These are phyloP conservation scores for Scedosporium boydii DNA, from an alignment of 2,329 filamentous ascomycete species.

Conservation along the genomic window DNA sequence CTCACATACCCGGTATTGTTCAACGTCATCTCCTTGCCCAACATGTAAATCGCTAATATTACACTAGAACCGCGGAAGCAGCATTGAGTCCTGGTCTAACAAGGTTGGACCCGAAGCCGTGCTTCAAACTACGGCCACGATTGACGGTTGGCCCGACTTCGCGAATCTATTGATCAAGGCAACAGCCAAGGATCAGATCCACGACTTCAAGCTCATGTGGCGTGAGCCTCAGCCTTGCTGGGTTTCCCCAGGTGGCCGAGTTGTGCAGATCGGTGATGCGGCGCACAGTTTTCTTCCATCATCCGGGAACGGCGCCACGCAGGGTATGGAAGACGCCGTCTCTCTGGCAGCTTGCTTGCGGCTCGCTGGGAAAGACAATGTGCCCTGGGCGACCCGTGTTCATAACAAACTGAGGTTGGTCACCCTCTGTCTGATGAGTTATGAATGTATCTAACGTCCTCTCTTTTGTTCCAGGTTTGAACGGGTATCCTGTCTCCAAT, in stretches of 20 bases:
- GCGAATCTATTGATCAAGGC: slow-evolving; percentile 6
- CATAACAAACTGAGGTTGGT: slow-evolving; percentile 12
- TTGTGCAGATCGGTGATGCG: slow-evolving; percentile 28
- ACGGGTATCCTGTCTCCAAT: no score
- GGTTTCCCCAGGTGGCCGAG: slow-evolving; percentile 22
- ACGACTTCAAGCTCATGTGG: slow-evolving; percentile 31
- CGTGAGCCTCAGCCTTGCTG: slow-evolving; percentile 28
- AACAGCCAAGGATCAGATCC: slow-evolving; percentile 16
- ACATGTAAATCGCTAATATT: no score
- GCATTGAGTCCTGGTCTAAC: no score
- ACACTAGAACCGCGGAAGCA: no score
- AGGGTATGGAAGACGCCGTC: slow-evolving; percentile 31
- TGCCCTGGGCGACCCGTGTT: slow-evolving; percentile 21
- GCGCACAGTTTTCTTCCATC: slow-evolving; percentile 31
- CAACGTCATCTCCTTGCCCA: no score
- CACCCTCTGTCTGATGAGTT: no score
- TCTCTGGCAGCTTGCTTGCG: slow-evolving; percentile 27
- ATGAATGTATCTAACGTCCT: no score
- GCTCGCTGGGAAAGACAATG: slow-evolving; percentile 20
- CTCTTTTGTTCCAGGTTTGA: no score
- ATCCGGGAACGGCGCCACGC: slow-evolving; percentile 30
- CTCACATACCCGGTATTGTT: no score
- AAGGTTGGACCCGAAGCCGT: no score
- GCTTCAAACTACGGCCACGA: no score
- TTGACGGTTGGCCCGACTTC: no score